Conservation (phyloP, 2,329 filamentous ascomycete genomes). For the Aspergillus amoenus region DNA sequence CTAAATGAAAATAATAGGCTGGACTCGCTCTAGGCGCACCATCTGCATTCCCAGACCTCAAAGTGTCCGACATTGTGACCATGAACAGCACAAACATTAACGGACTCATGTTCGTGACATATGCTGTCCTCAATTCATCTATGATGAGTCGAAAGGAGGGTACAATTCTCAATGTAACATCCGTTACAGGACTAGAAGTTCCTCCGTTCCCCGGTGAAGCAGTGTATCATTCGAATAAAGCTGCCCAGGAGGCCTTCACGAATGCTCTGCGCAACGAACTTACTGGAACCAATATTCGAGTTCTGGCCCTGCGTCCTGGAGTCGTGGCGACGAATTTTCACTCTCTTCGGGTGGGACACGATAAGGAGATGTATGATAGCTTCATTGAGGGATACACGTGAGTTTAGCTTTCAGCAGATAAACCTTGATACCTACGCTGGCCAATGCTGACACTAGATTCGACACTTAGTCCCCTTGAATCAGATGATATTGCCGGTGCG, state of each 20-base stretch:
- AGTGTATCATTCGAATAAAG: slow-evolving; percentile 51
- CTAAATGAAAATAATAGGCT: slow-evolving; percentile 26
- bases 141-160: slow-evolving; percentile 43
- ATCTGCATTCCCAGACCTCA: slow-evolving; percentile 41
- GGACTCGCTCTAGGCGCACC: slow-evolving; percentile 51
- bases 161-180: slow-evolving; percentile 52
- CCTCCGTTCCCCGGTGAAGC: slow-evolving; percentile 52
- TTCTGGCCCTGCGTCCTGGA: slow-evolving; percentile 48
- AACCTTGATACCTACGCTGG: not conserved
- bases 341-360: slow-evolving; percentile 45
- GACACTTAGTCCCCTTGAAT: slow-evolving; percentile 36
- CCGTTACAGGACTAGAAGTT: slow-evolving; percentile 47
- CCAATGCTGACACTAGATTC: not conserved
- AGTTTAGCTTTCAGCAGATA: not conserved
- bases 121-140: slow-evolving; percentile 46
- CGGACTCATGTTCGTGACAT: slow-evolving; percentile 48
- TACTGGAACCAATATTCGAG: slow-evolving; percentile 47
- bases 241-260: slow-evolving; percentile 50
- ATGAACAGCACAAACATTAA: slow-evolving; percentile 52
- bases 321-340: slow-evolving; percentile 53
- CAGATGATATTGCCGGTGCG: slow-evolving; percentile 45
- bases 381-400: slow-evolving; percentile 48
- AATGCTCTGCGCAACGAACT: slow-evolving; percentile 52
- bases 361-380: slow-evolving; percentile 42
- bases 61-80: slow-evolving; percentile 42